These are phyloP conservation scores for Sporothrix sp. DNA, from an alignment of 2,329 filamentous ascomycete species.

Conservation along the genomic window DNA sequence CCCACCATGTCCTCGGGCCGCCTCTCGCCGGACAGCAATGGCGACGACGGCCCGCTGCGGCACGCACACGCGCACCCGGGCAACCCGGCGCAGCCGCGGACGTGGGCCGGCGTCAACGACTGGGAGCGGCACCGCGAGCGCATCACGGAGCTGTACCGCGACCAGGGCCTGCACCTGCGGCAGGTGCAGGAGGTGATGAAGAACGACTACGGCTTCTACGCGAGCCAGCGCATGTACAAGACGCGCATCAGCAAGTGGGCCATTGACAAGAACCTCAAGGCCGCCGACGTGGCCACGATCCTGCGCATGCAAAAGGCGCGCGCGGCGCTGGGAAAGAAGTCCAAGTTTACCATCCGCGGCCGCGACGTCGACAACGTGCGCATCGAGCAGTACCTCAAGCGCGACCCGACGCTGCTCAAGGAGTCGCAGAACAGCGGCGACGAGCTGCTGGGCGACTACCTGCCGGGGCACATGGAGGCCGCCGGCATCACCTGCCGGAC, in stretches of 20 bases:
- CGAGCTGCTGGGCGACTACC: constrained; percentile 14
- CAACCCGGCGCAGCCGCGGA: constrained; percentile 10
- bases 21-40: background rate
- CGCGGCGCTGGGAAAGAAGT: constrained; percentile 20
- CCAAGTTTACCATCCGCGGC: constrained; percentile 21
- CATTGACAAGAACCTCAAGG: constrained; percentile 26
- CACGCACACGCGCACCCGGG: background rate
- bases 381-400: constrained; percentile 23
- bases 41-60: background rate
- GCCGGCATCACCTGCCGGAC: constrained; percentile 21
- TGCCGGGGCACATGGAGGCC: constrained; percentile 11
- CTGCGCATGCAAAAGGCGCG: constrained; percentile 21
- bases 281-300: constrained; percentile 22
- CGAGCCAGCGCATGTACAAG: constrained; percentile 28
- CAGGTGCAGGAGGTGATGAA: constrained; percentile 23
- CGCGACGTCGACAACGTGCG: constrained; percentile 22
- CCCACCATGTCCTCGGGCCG: background rate
- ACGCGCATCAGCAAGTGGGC: constrained; percentile 26
- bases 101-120: constrained; percentile 18
- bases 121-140: constrained; percentile 21
- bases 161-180: constrained; percentile 20
- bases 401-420: constrained; percentile 19
- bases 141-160: constrained; percentile 23
- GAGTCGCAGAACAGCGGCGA: constrained; percentile 12
- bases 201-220: constrained; percentile 19